Evolutionary conservation across 176 grass and related monocot genomes (phyloP).

Genomic region (Carex kokanica): DNA sequence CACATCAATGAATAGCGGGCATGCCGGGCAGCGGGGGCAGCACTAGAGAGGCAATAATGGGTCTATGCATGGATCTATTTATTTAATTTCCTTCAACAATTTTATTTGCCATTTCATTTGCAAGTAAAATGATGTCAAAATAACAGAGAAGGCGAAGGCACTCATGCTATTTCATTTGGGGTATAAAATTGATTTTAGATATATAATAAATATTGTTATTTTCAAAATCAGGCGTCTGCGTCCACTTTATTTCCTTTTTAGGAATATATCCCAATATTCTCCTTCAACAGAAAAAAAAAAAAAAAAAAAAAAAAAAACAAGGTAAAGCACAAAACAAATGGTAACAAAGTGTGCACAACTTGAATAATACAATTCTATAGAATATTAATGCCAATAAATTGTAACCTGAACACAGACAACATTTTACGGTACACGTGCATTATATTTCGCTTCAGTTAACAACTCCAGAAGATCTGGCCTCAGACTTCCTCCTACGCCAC

Average conservation of each 20-base stretch:
- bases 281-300: not conserved
- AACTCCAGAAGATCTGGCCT: constrained; percentile 16
- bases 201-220: not conserved
- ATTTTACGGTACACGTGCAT: not conserved
- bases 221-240: not conserved
- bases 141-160: not conserved
- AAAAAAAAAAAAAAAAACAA: not conserved
- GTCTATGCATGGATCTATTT: not conserved
- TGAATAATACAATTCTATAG: not conserved
- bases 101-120: not conserved
- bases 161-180: not conserved
- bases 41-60: too few species aligned
- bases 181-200: not conserved
- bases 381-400: not conserved
- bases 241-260: not conserved
- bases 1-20: too few species aligned
- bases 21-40: too few species aligned
- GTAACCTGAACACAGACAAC: not conserved
- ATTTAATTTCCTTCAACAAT: not conserved
- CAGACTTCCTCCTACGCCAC: constrained; percentile 58
- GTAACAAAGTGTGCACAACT: not conserved
- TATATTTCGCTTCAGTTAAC: not conserved
- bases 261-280: not conserved
- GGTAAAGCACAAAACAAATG: not conserved
- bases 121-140: not conserved